phyloP scores from a whole-genome alignment of 805 yeast species.

The Metschnikowia gruessii region DNA sequence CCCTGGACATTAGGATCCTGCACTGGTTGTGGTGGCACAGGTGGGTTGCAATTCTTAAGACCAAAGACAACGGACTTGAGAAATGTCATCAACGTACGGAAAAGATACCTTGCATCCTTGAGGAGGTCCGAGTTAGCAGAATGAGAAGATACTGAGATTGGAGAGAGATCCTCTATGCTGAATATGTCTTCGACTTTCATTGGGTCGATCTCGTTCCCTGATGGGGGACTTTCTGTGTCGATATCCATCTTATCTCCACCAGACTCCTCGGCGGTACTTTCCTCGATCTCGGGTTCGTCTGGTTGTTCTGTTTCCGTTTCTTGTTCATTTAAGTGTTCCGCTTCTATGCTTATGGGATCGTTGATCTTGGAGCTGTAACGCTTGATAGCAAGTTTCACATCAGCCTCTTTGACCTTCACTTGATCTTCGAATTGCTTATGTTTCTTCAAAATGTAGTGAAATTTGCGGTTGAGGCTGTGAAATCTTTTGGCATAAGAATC shows the following conservation, averaged over 20 bases:
- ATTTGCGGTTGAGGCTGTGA: conserved; percentile 68
- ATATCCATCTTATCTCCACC: conserved; percentile 21
- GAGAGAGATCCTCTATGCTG: conserved; percentile 42
- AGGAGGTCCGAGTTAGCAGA: conserved; percentile 57
- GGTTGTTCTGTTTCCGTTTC: background rate
- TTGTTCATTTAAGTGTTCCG: background rate
- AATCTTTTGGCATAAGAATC: conserved; percentile 86
- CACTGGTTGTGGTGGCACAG: conserved; percentile 47
- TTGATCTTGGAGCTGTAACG: conserved; percentile 32
- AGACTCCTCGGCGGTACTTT: conserved; percentile 7
- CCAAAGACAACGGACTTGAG: conserved; percentile 88
- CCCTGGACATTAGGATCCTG: conserved; percentile 46
- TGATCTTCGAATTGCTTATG: conserved; percentile 53
- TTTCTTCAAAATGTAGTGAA: conserved; percentile 59
- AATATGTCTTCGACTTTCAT: conserved; percentile 31
- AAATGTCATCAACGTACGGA: conserved; percentile 86
- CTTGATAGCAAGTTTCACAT: conserved; percentile 40
- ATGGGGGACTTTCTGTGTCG: conserved; percentile 16
- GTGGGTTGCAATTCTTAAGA: conserved; percentile 84
- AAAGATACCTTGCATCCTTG: conserved; percentile 83
- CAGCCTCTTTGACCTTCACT: conserved; percentile 39
- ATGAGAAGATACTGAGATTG: conserved; percentile 55
- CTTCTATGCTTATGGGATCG: background rate
- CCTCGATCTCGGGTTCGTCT: background rate
- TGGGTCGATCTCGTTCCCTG: conserved; percentile 5